phyloP scores from a whole-genome alignment of 2,329 filamentous ascomycete species.

The Apiospora hydei region DNA sequence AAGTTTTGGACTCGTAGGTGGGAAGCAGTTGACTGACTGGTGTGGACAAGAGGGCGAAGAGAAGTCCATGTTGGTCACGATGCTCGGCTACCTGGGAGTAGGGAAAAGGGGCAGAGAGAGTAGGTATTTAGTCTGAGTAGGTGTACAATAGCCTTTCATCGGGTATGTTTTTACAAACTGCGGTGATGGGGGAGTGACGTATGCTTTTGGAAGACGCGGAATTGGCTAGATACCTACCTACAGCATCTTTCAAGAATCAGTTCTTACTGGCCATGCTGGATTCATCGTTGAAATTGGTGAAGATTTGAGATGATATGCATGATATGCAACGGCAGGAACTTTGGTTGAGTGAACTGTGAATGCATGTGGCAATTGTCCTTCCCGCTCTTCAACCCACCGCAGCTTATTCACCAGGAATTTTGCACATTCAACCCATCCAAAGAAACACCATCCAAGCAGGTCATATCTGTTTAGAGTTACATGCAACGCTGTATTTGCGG shows the following conservation, averaged over 20 bases:
- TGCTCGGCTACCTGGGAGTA: neutral
- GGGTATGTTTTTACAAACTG: neutral
- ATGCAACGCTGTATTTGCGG: neutral
- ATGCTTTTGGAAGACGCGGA: neutral
- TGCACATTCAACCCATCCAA: neutral
- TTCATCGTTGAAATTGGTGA: neutral
- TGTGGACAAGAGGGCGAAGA: neutral
- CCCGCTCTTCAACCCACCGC: no score
- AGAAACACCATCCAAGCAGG: neutral
- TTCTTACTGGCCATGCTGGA: slow-evolving; percentile 5
- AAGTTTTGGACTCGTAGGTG: neutral
- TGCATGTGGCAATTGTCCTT: neutral
- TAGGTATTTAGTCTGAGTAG: neutral
- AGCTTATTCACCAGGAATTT: neutral
- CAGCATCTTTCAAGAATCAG: slow-evolving; percentile 2
- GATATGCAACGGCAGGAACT: neutral
- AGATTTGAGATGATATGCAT: neutral
- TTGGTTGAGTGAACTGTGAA: neutral
- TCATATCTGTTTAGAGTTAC: neutral
- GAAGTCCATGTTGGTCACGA: neutral
- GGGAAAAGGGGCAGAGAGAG: neutral
- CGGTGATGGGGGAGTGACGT: neutral
- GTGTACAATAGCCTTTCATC: neutral
- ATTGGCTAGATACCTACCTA: slow-evolving; percentile 20
- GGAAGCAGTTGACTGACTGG: neutral